phyloP scores from a whole-genome alignment of 2,329 filamentous ascomycete species.

The Monosporascus sp. region DNA sequence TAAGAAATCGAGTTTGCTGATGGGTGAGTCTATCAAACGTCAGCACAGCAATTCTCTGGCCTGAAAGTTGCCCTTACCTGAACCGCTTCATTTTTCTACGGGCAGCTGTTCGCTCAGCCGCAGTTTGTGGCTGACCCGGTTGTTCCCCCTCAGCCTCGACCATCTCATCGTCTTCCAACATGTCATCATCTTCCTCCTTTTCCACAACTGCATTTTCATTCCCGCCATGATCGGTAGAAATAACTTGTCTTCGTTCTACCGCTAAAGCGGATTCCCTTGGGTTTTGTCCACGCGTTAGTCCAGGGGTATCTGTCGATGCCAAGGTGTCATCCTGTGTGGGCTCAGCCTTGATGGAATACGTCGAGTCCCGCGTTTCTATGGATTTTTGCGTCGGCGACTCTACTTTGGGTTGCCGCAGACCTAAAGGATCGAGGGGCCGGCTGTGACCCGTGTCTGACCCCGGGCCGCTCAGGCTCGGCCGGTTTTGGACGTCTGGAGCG shows the following conservation, averaged over 20 bases:
- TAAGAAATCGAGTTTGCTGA: slow-evolving; percentile 93
- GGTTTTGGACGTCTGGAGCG: slow-evolving; percentile 59
- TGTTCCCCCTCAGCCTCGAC: slow-evolving; percentile 42
- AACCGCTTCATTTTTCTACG: slow-evolving; percentile 73
- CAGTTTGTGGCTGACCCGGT: slow-evolving; percentile 20
- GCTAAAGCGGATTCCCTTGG: slow-evolving; percentile 35
- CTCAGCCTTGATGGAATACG: slow-evolving; percentile 34
- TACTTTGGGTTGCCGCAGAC: slow-evolving; percentile 35
- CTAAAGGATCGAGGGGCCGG: slow-evolving; percentile 34
- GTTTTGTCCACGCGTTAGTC: slow-evolving; percentile 35
- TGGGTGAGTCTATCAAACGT: slow-evolving; percentile 68
- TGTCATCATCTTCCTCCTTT: slow-evolving; percentile 48
- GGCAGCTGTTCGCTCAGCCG: slow-evolving; percentile 47
- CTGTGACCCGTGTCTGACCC: slow-evolving; percentile 31
- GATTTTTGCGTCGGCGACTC: slow-evolving; percentile 34
- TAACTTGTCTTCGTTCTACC: slow-evolving; percentile 29
- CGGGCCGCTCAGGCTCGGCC: slow-evolving; percentile 35
- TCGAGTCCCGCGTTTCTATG: slow-evolving; percentile 24
- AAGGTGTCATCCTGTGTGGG: slow-evolving; percentile 34
- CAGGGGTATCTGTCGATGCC: slow-evolving; percentile 33
- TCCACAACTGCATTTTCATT: slow-evolving; percentile 33
- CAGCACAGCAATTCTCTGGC: slow-evolving; percentile 21
- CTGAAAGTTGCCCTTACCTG: slow-evolving; percentile 44
- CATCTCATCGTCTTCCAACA: slow-evolving; percentile 51
- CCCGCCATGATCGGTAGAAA: slow-evolving; percentile 26